Conservation (phyloP, 257 asterid species). For the Solanum virginianum region DNA sequence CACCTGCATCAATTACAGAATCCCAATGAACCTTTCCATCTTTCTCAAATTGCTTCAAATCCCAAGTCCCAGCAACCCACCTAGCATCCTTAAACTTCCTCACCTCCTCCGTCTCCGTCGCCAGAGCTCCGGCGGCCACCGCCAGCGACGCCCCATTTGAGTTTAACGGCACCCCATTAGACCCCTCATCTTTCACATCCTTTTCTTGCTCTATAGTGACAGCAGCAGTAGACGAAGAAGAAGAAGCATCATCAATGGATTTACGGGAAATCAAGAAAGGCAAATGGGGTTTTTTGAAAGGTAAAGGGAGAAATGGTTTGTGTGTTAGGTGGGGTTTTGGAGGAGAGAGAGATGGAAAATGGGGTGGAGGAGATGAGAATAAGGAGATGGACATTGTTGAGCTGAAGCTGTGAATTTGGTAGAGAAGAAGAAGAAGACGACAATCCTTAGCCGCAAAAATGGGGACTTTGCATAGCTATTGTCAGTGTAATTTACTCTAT, state of each 20-base stretch:
- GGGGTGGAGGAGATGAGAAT: constrained; percentile 37
- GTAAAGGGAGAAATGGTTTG: constrained; percentile 15
- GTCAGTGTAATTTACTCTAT: too few species aligned
- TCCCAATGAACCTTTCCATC: constrained; percentile 76
- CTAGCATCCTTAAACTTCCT: constrained; percentile 36
- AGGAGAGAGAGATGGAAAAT: constrained; percentile 29
- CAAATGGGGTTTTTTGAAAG: constrained; percentile 13
- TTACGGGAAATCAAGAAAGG: constrained; percentile 7
- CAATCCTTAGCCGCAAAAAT: constrained; percentile 20
- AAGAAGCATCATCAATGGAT: constrained; percentile 29
- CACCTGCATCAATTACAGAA: constrained; percentile 96
- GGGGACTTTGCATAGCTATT: neutral
- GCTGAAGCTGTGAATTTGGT: neutral
- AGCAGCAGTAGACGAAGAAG: constrained; percentile 13
- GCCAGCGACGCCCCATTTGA: constrained; percentile 42
- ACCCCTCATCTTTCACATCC: neutral
- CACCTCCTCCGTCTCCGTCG: constrained; percentile 8
- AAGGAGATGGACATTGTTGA: constrained; percentile 27
- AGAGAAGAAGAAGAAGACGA: neutral
- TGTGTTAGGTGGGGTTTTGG: constrained; percentile 15
- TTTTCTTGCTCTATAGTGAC: constrained; percentile 18
- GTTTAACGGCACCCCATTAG: constrained; percentile 15
- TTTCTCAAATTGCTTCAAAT: constrained; percentile 55
- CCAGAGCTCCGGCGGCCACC: constrained; percentile 15
- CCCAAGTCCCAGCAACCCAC: constrained; percentile 94